A percentile compares a stretch with the other conserved stretches of the same genome.
Conservation (phyloP, 768 basidiomycete genomes). For the Tulasnella sp. region DNA sequence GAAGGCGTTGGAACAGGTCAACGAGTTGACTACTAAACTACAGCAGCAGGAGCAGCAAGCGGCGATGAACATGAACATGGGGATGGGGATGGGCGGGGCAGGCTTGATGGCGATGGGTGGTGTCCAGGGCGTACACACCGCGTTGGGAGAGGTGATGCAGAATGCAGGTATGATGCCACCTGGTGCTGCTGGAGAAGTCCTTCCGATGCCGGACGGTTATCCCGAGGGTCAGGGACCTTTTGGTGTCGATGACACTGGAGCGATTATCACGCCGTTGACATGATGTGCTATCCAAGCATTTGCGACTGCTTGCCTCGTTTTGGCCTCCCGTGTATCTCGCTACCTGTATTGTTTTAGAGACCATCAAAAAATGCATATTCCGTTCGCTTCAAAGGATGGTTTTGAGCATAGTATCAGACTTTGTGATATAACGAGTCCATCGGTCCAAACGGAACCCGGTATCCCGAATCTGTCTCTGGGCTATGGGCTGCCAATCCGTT, state of each 20-base stretch:
- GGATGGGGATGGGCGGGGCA: background rate
- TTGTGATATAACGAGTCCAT: background rate
- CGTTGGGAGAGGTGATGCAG: constrained; percentile 20
- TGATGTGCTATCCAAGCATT: background rate
- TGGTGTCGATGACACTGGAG: constrained; percentile 17
- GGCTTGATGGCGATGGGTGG: background rate
- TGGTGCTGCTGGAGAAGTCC: background rate
- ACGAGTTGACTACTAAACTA: constrained; percentile 13
- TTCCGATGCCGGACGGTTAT: constrained; percentile 12
- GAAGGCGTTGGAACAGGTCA: constrained; percentile 57
- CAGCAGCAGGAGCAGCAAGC: constrained; percentile 17
- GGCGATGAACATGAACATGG: constrained; percentile 8
- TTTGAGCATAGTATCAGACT: background rate
- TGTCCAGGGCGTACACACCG: background rate
- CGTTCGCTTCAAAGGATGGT: background rate
- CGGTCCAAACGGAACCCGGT: background rate
- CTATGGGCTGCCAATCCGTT: constrained; percentile 7
- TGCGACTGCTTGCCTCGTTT: background rate
- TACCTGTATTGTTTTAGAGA: constrained; percentile 7
- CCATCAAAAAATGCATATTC: background rate
- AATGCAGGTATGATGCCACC: background rate
- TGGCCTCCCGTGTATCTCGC: background rate
- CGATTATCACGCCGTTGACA: constrained; percentile 21
- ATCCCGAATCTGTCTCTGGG: background rate
- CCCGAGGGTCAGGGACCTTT: constrained; percentile 19